Percentiles rank a stretch among this genome's conserved stretches.
phyloP scores from a whole-genome alignment of 176 grass and related monocot genomes.

The Avena insularis region DNA sequence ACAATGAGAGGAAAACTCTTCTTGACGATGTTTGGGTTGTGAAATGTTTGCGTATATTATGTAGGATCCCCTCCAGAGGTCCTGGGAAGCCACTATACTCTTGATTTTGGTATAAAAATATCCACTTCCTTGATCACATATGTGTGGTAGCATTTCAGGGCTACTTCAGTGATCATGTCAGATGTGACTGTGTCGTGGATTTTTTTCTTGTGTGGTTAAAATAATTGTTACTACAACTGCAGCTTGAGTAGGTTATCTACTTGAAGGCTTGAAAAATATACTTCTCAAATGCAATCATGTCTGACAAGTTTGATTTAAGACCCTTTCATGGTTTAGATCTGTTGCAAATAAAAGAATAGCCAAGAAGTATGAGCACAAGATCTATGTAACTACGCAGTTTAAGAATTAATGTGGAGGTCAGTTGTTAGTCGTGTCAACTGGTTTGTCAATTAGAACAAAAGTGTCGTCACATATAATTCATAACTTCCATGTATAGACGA shows the following conservation, averaged over 20 bases:
- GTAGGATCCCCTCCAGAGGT: slow-evolving; percentile 9
- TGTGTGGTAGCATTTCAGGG: slow-evolving; percentile 15
- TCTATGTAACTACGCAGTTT: slow-evolving; percentile 15
- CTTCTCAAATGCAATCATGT: not conserved
- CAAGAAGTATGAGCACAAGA: not conserved
- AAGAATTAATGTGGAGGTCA: not conserved
- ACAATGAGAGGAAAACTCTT: not conserved
- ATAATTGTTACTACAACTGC: slow-evolving; percentile 3
- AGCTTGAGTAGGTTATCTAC: slow-evolving; percentile 4
- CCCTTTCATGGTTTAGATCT: not conserved
- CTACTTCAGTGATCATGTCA: not conserved
- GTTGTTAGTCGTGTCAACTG: not conserved
- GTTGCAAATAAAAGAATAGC: not conserved
- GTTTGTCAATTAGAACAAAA: not conserved
- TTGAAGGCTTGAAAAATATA: not conserved
- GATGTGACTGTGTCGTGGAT: not conserved
- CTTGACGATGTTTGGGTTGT: not conserved
- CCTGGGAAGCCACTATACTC: not conserved
- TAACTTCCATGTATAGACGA: not conserved
- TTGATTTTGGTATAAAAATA: slow-evolving; percentile 4
- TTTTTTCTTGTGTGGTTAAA: not conserved
- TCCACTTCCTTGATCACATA: slow-evolving; percentile 5
- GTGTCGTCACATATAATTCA: not conserved
- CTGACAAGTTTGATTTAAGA: slow-evolving; percentile 20
- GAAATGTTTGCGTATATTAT: slow-evolving; percentile 4